Percentiles rank a stretch among this genome's conserved stretches.
These are phyloP conservation scores for Leptodermis oblonga DNA, from an alignment of 257 asterid genomes.

Conservation along the genomic window DNA sequence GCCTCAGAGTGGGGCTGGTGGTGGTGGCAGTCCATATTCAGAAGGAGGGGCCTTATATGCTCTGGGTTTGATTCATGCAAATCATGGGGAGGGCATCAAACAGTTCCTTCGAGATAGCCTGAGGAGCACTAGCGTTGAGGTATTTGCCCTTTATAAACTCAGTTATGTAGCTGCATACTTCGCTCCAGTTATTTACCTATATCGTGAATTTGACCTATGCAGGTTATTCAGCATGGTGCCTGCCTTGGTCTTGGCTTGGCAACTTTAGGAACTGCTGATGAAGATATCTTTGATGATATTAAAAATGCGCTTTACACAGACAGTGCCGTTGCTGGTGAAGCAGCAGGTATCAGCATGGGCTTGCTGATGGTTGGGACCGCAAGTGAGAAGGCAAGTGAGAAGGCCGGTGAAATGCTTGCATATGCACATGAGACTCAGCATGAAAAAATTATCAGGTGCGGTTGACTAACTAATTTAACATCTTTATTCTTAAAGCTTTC, in stretches of 20 bases:
- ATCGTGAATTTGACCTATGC: conserved; percentile 23
- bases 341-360: conserved; percentile 99
- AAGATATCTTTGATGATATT: conserved; percentile 79
- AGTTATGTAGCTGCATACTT: not conserved
- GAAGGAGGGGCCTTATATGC: conserved; percentile 99
- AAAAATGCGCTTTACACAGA: conserved; percentile 86
- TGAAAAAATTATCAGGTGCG: conserved; percentile 89
- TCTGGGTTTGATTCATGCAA: conserved; percentile 93
- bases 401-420: conserved; percentile 96
- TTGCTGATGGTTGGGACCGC: conserved; percentile 98
- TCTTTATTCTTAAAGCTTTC: not conserved
- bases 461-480: conserved; percentile 11
- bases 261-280: conserved; percentile 94
- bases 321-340: conserved; percentile 99
- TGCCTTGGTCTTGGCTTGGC: conserved; percentile 99
- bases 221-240: conserved; percentile 99
- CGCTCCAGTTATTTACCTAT: conserved; percentile 3
- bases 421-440: conserved; percentile 99
- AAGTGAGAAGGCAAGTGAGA: conserved; percentile 88
- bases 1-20: conserved; percentile 96
- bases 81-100: conserved; percentile 97
- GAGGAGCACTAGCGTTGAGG: conserved; percentile 88
- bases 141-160: conserved; percentile 18
- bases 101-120: conserved; percentile 94
- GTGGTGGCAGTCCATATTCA: conserved; percentile 96